Evolutionary conservation across 495 filamentous ascomycete species (phyloP), one percentile per base, ranked within the genome.

Genomic region (Letharia columbiana): DNA sequence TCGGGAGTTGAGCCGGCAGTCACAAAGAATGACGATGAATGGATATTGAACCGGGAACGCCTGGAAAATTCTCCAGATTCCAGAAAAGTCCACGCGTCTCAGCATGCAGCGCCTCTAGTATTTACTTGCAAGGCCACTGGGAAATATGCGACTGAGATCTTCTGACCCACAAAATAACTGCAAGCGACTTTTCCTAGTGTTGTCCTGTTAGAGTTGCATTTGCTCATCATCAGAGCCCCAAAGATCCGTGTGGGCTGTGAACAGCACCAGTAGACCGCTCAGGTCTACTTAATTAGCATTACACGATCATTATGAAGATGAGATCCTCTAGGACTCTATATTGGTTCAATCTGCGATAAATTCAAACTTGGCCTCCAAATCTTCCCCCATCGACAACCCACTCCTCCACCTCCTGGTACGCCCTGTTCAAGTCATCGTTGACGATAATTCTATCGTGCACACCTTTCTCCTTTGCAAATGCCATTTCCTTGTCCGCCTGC

Each of bases 11-110:
- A 98, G 95, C 88, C 86, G 94, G 73, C 91, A 91, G 81, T 96
- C 91, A 60, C 91, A 96, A 80, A 85, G 94, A 71, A 89, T 92
- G 84, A 96, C 91, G 54, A 96, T 98, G 92, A 98, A 98, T 75
- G 94, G 94, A 75, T 96, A 96, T 80, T 94, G 89, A 59, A 31
- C 10, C 5, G 17, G 20, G 31, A 62, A 28, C 47, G 58, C 57
- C 42, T 31, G 41, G 52, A 66, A 47, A 37, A 52, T 33, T 42
- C 28, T 60, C n/a, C 63, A 13, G 12, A 28, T 28, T 35, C 35
- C 47, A 35, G 39, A 15, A 60, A 40, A 39, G n/a, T 28, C 18
- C 42, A 39, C 11, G 18, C 23, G 33, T 28, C 15, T 44, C 58
- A 45, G 40, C 57, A 58, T n/a, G n/a, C 15, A 58, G 52, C 63